Conservation (phyloP, 306 rosid genomes). For the Hippophae tibetana region DNA sequence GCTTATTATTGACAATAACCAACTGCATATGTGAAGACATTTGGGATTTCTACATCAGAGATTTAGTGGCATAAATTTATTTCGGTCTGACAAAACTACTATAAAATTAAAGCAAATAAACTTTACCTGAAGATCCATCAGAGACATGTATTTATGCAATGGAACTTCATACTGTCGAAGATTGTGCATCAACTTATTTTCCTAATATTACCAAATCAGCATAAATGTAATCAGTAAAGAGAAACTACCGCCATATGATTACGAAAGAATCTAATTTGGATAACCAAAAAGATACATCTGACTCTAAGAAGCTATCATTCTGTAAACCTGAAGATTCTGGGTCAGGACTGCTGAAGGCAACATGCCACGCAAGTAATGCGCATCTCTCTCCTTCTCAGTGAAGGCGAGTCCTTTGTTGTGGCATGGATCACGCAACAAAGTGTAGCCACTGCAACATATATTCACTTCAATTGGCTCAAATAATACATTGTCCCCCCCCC, state of each 20-base stretch:
- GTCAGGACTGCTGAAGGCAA: conserved; percentile 63
- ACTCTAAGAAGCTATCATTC: neutral
- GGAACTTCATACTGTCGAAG: conserved; percentile 88
- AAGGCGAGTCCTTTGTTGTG: conserved; percentile 93
- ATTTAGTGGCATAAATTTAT: too few relatives aligned
- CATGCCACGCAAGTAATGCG: conserved; percentile 93
- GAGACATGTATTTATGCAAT: conserved; percentile 69
- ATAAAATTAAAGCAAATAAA: neutral
- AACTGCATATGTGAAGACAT: too few relatives aligned
- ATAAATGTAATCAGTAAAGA: conserved; percentile 3
- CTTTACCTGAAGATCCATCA: conserved; percentile 97
- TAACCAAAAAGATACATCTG: neutral
- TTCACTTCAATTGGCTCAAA: neutral
- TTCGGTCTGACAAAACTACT: neutral
- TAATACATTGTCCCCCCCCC: neutral
- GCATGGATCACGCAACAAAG: conserved; percentile 81
- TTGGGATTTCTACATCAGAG: too few relatives aligned
- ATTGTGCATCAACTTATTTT: conserved; percentile 74
- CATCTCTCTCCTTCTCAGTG: conserved; percentile 79
- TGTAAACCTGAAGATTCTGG: conserved; percentile 82
- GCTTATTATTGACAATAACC: neutral
- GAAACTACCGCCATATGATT: neutral
- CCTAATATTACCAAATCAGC: conserved; percentile 34
- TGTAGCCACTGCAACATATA: conserved; percentile 52
- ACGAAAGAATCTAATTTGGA: neutral